Evolutionary conservation across 176 grass and related monocot genomes (phyloP), one percentile per base, ranked within the genome.

Genomic region (Oryza glumipatula): DNA sequence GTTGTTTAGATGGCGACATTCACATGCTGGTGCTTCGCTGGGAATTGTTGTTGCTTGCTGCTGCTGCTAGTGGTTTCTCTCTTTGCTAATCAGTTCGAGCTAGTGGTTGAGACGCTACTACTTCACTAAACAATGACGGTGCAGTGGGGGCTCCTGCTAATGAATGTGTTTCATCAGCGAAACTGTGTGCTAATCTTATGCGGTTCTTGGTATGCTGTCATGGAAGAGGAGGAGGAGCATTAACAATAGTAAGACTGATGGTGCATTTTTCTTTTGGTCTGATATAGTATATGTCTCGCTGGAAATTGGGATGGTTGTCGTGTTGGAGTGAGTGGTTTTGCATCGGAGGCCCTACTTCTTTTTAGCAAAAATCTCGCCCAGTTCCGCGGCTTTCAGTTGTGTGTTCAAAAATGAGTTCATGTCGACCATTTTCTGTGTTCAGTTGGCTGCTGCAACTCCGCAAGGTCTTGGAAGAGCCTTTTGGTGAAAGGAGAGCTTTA

Each of bases 1-100:
- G 84, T 43, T 83, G 80, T 86, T 86, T 73, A 67, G 88, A 90
- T 74, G 9, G 88, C 43, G 80, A 90, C 88, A 67, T 83, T n/a
- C 76, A 75, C 74, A 75, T 75, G 84, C 84, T 90, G 79, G 33
- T 47, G 76, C 88, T 61, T 70, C 24, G 45, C 84, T 90, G 84
- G 60, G 70, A 49, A 36, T 36, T 36, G 35, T 36, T 36, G 33
- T 35, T 39, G 39, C 1, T 41, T 7, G 73, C 2, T 69, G 73
- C 3, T 69, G 63, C 15, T 63, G 60, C 67, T 77, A 28, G 67
- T 79, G 67, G 73, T 86, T 74, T 74, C 36, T 81, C 83, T 78
- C 78, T 46, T 80, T 70, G 45, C 30, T 54, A 35, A 21, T 81
- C 48, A 38, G 30, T 44, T 70, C 11, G 28, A 33, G 36, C 68